Conservation (phyloP, 2,329 filamentous ascomycete species). For the Hymenoscyphus occultus region DNA sequence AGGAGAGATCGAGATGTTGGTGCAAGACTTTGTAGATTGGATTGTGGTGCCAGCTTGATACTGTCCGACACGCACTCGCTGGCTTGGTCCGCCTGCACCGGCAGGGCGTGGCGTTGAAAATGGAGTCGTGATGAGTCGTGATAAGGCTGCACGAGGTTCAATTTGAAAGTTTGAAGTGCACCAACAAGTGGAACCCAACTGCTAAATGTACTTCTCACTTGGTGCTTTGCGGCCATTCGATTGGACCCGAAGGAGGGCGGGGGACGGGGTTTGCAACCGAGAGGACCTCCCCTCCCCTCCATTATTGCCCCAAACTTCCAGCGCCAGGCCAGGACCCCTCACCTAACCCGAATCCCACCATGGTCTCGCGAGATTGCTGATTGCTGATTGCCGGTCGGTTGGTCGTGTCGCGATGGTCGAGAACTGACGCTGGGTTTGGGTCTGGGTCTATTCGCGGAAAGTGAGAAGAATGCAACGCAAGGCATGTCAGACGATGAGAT, state of each 20-base stretch:
- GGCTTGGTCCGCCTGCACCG: background rate
- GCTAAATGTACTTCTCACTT: background rate
- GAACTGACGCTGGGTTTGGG: background rate
- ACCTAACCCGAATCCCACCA: conserved; percentile 1
- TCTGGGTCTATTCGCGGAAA: conserved; percentile 3
- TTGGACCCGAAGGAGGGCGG: conserved; percentile 2
- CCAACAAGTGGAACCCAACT: background rate
- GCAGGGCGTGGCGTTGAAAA: background rate
- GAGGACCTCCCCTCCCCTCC: no score
- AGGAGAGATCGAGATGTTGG: background rate
- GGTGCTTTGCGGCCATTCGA: background rate
- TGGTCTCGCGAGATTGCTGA: background rate
- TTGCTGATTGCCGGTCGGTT: background rate
- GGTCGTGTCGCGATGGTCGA: background rate
- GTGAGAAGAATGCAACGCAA: background rate
- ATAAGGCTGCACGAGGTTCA: background rate
- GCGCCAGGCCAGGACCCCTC: background rate
- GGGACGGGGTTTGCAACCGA: background rate
- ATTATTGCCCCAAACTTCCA: no score
- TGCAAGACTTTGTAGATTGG: no score
- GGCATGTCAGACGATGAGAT: background rate
- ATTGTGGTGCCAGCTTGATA: no score
- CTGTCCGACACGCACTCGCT: background rate
- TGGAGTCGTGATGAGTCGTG: background rate
- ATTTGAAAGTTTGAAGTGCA: background rate